Base-by-base conservation (phyloP, 768 basidiomycete genomes). In the Serendipita vermifera region DNA sequence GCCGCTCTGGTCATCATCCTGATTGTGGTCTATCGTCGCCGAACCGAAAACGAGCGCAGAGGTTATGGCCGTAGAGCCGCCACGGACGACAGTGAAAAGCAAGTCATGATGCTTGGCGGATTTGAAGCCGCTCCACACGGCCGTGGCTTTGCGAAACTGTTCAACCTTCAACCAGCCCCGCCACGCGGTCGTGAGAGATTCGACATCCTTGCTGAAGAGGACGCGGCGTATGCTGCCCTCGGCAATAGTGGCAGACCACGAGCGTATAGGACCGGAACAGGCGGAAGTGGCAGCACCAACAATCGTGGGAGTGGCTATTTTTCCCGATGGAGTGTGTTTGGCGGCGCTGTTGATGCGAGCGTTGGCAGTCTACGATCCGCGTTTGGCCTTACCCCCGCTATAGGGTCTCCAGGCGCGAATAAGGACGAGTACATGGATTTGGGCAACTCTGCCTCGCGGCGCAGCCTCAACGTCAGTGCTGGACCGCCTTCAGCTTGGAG, bases 151-250 rank as follows among this genome's bases (percentile, higher is more conserved):
- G 41, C 38, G 24, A 33, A 31, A 27, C 48, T 13, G 6, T 33
- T 40, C 38, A 51, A 58, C 32, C 3, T 36, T 17, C 57, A 39
- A 27, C 29, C 32, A 39, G 61, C 62, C 55, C 68, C 69, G 64
- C 64, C 7, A 60, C 64, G 11, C 67, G 77, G 65, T 58, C 57
- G 57, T 11, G 60, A 72, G 55, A 73, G 85, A 29, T 73, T 76
- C 29, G 84, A 88, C 64, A 87, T 88, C 77, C 75, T 87, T 32
- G 83, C 79, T 3, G 85, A 89, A 55, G 86, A 87, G 66, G 86
- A 87, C 62, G 72, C 74, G 2, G 46, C 20, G n/a, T 15, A 20
- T 51, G 24, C 46, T 4, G 20, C 24, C 15, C 32, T 26, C 22
- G 20, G 20, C 20, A 22, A 15, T 5, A 31, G 27, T 9, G 15